These are phyloP conservation scores for Globisporangium carolinianum DNA, from an alignment of 352 stramenopile genomes.

Conservation along the genomic window DNA sequence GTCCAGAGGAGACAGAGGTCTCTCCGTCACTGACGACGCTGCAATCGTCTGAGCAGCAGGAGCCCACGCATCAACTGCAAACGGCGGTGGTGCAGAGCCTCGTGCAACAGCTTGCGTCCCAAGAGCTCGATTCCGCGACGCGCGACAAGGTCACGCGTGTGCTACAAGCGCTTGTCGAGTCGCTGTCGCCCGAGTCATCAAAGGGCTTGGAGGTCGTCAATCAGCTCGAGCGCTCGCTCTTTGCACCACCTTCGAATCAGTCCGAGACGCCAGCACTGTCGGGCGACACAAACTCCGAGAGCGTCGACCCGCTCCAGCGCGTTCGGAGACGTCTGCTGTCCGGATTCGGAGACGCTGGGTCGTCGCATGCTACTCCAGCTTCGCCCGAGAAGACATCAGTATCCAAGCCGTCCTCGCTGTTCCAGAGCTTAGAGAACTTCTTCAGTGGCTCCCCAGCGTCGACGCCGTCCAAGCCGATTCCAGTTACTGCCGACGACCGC, in stretches of 20 bases:
- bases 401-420: slow-evolving; percentile 4
- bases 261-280: neutral
- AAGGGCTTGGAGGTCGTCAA: slow-evolving; percentile 17
- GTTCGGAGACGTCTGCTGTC: slow-evolving; percentile 6
- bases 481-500: neutral
- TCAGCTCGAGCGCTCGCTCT: slow-evolving; percentile 19
- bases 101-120: slow-evolving; percentile 12
- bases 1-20: too few species aligned
- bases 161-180: slow-evolving; percentile 17
- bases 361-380: neutral
- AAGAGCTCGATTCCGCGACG: slow-evolving; percentile 13
- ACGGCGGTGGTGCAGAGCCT: slow-evolving; percentile 17
- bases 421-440: slow-evolving; percentile 17
- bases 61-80: neutral
- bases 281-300: neutral
- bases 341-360: slow-evolving; percentile 1
- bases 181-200: slow-evolving; percentile 14
- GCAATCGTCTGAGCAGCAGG: neutral
- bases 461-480: slow-evolving; percentile 5
- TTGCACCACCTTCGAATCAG: neutral
- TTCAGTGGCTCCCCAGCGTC: slow-evolving; percentile 6
- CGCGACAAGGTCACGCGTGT: slow-evolving; percentile 21
- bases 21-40: neutral
- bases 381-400: slow-evolving; percentile 7
- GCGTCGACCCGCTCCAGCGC: neutral